phyloP scores from a whole-genome alignment of 2,329 filamentous ascomycete species.

The Fusarium sp. region DNA sequence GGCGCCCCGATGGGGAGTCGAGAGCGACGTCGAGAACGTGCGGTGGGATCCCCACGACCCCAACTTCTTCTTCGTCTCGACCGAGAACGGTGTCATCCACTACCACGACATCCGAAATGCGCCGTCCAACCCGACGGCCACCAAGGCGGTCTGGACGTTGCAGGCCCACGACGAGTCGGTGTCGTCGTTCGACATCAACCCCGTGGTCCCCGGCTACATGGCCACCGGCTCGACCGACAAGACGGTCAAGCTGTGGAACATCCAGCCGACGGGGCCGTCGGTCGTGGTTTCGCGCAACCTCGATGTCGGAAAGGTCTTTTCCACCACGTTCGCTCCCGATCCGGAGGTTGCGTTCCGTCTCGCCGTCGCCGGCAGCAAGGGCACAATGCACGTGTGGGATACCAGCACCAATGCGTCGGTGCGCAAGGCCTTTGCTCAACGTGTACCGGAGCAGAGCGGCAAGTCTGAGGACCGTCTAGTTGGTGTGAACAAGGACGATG shows the following conservation, averaged over 20 bases:
- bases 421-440: conserved; percentile 78
- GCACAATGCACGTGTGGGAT: conserved; percentile 92
- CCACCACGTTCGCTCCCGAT: conserved; percentile 88
- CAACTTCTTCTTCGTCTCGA: conserved; percentile 95
- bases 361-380: conserved; percentile 93
- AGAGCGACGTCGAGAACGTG: conserved; percentile 92
- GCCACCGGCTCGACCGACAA: conserved; percentile 94
- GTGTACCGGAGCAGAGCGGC: conserved; percentile 65
- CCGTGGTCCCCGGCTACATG: conserved; percentile 87
- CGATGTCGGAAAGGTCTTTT: conserved; percentile 94
- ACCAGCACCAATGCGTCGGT: conserved; percentile 91
- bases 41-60: conserved; percentile 92
- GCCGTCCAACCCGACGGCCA: conserved; percentile 73
- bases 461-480: conserved; percentile 79
- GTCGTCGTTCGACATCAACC: conserved; percentile 92
- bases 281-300: conserved; percentile 93
- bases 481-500: conserved; percentile 71
- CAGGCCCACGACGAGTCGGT: conserved; percentile 95
- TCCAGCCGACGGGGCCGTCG: conserved; percentile 78
- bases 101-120: conserved; percentile 86
- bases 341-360: conserved; percentile 89
- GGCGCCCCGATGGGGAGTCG: conserved; percentile 86
- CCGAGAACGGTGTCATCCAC: conserved; percentile 89
- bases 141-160: conserved; percentile 90
- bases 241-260: conserved; percentile 96